phyloP scores from a whole-genome alignment of 2,329 filamentous ascomycete species.

The Fusarium sublunatum region DNA sequence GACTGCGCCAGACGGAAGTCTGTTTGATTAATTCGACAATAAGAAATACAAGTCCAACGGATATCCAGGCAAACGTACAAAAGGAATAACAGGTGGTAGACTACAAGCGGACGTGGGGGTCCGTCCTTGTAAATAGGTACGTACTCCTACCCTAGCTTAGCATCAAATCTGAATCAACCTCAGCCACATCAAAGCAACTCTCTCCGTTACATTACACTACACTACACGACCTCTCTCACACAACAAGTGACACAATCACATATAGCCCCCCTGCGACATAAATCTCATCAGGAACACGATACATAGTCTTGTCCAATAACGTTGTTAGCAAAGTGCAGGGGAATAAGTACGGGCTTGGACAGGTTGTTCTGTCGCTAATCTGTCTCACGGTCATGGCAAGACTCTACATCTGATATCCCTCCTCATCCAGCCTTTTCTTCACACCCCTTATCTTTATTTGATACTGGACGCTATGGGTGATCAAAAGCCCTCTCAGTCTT shows the following conservation, averaged over 20 bases:
- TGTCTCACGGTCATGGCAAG: constrained; percentile 26
- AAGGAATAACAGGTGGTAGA: neutral
- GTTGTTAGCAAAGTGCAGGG: neutral
- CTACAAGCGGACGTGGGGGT: constrained; percentile 13
- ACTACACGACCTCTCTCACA: constrained; percentile 1
- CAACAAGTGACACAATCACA: constrained; percentile 32
- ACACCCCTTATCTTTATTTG: constrained; percentile 2
- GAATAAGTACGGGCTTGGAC: constrained; percentile 2
- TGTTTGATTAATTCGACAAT: no score
- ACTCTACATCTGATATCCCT: constrained; percentile 22
- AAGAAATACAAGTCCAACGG: no score
- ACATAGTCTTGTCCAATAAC: constrained; percentile 1
- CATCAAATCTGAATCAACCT: constrained; percentile 18
- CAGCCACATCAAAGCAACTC: constrained; percentile 19
- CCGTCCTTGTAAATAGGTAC: constrained; percentile 19
- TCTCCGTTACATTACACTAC: constrained; percentile 5
- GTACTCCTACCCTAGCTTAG: constrained; percentile 2
- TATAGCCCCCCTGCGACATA: constrained; percentile 17
- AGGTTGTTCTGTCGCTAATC: constrained; percentile 4
- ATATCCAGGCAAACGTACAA: neutral
- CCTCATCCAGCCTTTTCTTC: constrained; percentile 3
- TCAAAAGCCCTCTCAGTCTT: neutral
- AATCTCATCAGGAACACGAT: constrained; percentile 4
- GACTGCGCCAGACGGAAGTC: no score
- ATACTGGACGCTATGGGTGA: neutral